Percentiles rank a stretch among this genome's conserved stretches.
phyloP scores from a whole-genome alignment of 164 flowering plant genomes.

The Aristolochia californica region DNA sequence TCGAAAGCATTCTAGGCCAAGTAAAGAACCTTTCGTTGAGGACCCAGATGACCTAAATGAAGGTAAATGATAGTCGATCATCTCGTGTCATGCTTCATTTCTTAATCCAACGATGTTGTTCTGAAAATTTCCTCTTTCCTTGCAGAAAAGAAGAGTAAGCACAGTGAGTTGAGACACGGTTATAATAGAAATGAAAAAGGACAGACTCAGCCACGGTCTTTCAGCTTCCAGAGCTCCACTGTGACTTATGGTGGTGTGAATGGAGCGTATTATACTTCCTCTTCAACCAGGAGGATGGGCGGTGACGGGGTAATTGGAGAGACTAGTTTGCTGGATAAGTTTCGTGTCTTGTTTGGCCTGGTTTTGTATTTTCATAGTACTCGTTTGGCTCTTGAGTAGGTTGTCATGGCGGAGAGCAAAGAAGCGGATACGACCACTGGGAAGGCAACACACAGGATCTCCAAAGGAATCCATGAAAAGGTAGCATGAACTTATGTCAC shows the following conservation, averaged over 20 bases:
- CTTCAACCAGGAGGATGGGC: constrained; percentile 62
- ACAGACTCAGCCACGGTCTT: constrained; percentile 22
- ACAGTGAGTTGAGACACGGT: constrained; percentile 14
- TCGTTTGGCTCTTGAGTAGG: constrained; percentile 24
- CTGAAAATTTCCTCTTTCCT: not conserved
- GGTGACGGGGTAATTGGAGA: constrained; percentile 66
- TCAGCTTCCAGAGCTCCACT: constrained; percentile 60
- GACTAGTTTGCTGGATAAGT: not conserved
- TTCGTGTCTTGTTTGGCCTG: constrained; percentile 2
- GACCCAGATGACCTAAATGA: constrained; percentile 56
- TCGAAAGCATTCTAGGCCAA: constrained; percentile 20
- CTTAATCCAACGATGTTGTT: not conserved
- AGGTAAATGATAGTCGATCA: constrained; percentile 23
- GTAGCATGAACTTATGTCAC: constrained; percentile 16
- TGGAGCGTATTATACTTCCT: constrained; percentile 82
- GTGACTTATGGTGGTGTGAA: constrained; percentile 79
- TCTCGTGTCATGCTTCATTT: not conserved
- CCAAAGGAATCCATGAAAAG: constrained; percentile 74
- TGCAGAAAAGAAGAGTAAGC: constrained; percentile 27
- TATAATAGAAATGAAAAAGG: constrained; percentile 13
- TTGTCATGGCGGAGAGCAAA: constrained; percentile 60
- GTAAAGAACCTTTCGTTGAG: constrained; percentile 46
- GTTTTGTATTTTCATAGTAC: not conserved
- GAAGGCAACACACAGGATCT: constrained; percentile 63
- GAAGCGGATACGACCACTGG: constrained; percentile 77